Evolutionary conservation across 2,329 filamentous ascomycete genomes (phyloP), one percentile per base, ranked within the genome.

Genomic region (Fusarium papillatum): DNA sequence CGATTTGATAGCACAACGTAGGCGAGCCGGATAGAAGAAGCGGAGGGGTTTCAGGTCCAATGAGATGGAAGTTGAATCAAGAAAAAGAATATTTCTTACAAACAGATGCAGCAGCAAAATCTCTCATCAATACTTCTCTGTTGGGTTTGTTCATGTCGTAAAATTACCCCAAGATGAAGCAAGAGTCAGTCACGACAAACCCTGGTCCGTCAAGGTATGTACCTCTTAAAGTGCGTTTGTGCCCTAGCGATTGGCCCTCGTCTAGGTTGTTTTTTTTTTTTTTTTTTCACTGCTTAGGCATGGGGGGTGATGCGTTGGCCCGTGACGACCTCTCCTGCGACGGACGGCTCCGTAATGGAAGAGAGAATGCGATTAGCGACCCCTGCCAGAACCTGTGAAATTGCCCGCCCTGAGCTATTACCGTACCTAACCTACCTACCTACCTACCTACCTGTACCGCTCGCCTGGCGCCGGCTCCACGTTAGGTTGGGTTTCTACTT

Each of bases 231-330:
- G 29, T 53, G 65, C 57, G 41, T 60, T 76, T 61, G 67, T 76
- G 66, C 70, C 73, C 63, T 75, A 66, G 14, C 76, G 73, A 74
- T 75, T 75, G 73, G 73, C 53, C 65, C 70, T 31, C 31, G 38
- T 41, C 24, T 34, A 34, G 31, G 31, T 53, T 59, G 53, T 29
- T 64, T 69, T 70, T 64, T 68, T 70, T 70, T 64, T 68, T 70
- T 62, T 41, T 13, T 38, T 38, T 38, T 16, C 13, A 14, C 34
- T 29, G 16, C 24, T 6, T 11, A 70, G 66, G 63, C 24, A 68
- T 74, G 48, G 48, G 48, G 46, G 48, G 48, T 34, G 26, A 50
- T 50, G 63, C 34, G 60, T 53, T 74, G 67, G 53, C 66, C 66
- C 59, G 41, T 53, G 46, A 55, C 26, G 55, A 29, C 65, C 39